Percentiles rank a stretch among this genome's conserved stretches.
These are phyloP conservation scores for Penicillium crystallinum DNA, from an alignment of 495 filamentous ascomycete genomes.

Conservation along the genomic window DNA sequence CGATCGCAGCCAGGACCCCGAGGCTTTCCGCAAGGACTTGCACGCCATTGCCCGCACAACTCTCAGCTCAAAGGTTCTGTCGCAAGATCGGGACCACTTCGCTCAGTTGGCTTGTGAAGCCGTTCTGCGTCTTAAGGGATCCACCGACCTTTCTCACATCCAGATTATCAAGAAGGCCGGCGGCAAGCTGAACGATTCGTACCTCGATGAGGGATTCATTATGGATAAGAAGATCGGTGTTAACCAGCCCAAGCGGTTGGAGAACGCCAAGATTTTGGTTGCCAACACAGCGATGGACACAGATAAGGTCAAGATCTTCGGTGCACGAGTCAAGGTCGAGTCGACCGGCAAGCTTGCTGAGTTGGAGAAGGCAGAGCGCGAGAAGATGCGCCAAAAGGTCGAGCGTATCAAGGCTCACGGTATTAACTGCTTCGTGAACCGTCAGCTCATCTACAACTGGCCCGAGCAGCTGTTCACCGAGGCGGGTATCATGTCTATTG, in stretches of 20 bases:
- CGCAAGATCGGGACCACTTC: constrained; percentile 91
- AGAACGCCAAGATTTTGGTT: constrained; percentile 96
- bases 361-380: constrained; percentile 92
- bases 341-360: constrained; percentile 95
- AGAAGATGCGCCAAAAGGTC: constrained; percentile 99
- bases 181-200: constrained; percentile 94
- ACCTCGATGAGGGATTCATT: constrained; percentile 96
- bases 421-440: constrained; percentile 99
- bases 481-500: constrained; percentile 95
- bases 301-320: constrained; percentile 99
- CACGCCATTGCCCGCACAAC: constrained; percentile 92
- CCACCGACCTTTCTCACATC: constrained; percentile 92
- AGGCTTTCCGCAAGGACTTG: constrained; percentile 84
- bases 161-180: constrained; percentile 99
- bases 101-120: constrained; percentile 88
- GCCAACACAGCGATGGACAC: constrained; percentile 99
- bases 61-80: constrained; percentile 92
- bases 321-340: constrained; percentile 86
- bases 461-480: constrained; percentile 98
- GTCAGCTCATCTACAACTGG: constrained; percentile 99
- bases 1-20: constrained; percentile 77
- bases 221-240: constrained; percentile 98
- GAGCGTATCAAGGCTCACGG: constrained; percentile 98
- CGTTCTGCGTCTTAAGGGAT: constrained; percentile 82
- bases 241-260: constrained; percentile 94